Evolutionary conservation across 2,329 filamentous ascomycete genomes (phyloP).

Genomic region (Neopestalotiopsis clavispora): DNA sequence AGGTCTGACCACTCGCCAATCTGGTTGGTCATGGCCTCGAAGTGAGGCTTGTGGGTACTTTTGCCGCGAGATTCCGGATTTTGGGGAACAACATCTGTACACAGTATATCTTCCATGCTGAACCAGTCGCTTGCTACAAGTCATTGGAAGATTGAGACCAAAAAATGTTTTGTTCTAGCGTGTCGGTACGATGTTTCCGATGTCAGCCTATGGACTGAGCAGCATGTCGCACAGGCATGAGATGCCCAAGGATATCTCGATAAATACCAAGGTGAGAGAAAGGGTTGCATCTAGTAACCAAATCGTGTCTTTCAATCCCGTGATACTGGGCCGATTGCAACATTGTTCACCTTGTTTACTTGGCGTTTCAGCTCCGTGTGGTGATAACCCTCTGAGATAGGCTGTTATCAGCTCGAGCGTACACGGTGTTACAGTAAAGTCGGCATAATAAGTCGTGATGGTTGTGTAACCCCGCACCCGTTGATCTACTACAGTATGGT

Average conservation of each 20-base stretch:
- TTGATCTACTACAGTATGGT: not conserved
- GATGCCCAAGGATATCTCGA: no score
- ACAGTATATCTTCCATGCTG: not conserved
- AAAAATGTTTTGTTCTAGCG: not conserved
- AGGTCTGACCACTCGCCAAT: not conserved
- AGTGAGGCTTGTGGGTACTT: not conserved
- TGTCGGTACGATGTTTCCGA: not conserved
- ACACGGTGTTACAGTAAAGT: not conserved
- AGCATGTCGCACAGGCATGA: no score
- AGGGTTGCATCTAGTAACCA: not conserved
- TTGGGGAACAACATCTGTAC: not conserved
- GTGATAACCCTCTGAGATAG: not conserved
- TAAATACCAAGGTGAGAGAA: no score
- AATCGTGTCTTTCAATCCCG: not conserved
- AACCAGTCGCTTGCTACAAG: no score
- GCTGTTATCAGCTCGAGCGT: not conserved
- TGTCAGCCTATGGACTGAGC: not conserved
- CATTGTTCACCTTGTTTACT: not conserved
- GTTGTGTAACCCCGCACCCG: not conserved
- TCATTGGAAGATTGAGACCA: not conserved
- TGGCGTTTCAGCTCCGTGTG: not conserved
- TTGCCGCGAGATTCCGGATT: not conserved
- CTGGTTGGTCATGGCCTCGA: not conserved
- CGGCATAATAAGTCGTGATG: not conserved
- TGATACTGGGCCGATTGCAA: not conserved